Conservation (phyloP, 352 stramenopile species). For the Globisporangium radiosum region DNA sequence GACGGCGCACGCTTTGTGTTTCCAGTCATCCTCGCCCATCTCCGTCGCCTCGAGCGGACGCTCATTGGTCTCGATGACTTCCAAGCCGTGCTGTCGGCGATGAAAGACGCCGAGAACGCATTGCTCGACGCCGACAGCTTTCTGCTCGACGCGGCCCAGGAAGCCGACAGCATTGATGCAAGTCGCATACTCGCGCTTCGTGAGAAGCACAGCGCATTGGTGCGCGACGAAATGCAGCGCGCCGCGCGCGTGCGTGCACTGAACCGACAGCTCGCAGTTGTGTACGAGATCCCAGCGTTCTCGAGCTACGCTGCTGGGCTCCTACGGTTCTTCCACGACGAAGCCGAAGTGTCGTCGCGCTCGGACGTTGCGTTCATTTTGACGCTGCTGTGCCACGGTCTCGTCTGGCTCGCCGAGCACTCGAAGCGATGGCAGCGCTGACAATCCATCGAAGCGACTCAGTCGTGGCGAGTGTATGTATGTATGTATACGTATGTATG, state of each 20-base stretch:
- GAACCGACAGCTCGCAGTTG: conserved; percentile 56
- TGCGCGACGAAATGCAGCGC: conserved; percentile 65
- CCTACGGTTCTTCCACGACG: conserved; percentile 70
- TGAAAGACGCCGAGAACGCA: conserved; percentile 62
- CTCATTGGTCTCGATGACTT: conserved; percentile 56
- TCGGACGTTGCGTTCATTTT: conserved; percentile 75
- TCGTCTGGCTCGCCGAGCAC: conserved; percentile 76
- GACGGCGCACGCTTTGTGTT: conserved; percentile 82
- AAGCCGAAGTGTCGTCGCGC: conserved; percentile 59
- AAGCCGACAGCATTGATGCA: conserved; percentile 34
- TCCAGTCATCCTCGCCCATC: conserved; percentile 72
- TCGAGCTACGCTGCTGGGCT: conserved; percentile 57
- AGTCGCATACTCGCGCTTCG: conserved; percentile 35
- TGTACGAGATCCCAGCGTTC: conserved; percentile 77
- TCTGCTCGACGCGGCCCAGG: conserved; percentile 34
- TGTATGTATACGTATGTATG: neutral
- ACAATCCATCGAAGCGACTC: neutral
- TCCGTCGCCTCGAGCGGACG: conserved; percentile 47
- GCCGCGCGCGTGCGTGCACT: conserved; percentile 52
- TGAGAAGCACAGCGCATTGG: conserved; percentile 44
- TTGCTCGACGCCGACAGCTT: conserved; percentile 63
- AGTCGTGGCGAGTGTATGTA: neutral
- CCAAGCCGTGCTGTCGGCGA: conserved; percentile 59
- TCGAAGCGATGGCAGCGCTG: conserved; percentile 49
- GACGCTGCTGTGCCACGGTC: conserved; percentile 71